Evolutionary conservation across 2,329 filamentous ascomycete species (phyloP).

Genomic region (Xylaria sp.): DNA sequence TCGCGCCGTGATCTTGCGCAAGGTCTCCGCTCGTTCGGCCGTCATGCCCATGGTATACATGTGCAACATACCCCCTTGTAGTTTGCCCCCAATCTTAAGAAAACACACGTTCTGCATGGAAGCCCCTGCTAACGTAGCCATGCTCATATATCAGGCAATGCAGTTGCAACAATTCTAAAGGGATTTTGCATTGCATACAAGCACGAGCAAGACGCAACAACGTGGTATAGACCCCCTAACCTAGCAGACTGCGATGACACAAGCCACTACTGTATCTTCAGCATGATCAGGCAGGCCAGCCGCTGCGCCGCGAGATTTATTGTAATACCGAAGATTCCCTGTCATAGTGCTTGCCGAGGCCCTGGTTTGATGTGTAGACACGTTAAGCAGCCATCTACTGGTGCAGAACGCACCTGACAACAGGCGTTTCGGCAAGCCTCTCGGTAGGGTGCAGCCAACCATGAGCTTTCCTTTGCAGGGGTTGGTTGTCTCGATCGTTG

Average conservation of each 20-base stretch:
- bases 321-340: conserved; percentile 4
- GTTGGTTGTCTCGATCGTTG: not conserved
- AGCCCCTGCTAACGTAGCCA: conserved; percentile 1
- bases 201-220: not conserved
- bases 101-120: not conserved
- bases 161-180: not conserved
- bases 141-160: conserved; percentile 6
- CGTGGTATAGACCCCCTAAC: not conserved
- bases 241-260: not conserved
- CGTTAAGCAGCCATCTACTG: not conserved
- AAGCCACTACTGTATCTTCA: not conserved
- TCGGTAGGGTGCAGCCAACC: not conserved
- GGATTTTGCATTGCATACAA: not conserved
- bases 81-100: not conserved
- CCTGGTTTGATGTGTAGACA: not conserved
- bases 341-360: not conserved
- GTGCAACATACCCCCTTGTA: not conserved
- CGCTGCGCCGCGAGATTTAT: not conserved
- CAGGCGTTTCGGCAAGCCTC: not conserved
- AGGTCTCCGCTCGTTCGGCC: not conserved
- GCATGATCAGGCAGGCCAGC: not conserved
- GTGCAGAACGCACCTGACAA: not conserved
- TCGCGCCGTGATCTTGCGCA: not conserved
- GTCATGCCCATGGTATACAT: not conserved
- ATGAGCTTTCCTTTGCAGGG: not conserved